These are phyloP conservation scores for Incumbomyces lentus DNA, from an alignment of 2,329 filamentous ascomycete species.

Conservation along the genomic window DNA sequence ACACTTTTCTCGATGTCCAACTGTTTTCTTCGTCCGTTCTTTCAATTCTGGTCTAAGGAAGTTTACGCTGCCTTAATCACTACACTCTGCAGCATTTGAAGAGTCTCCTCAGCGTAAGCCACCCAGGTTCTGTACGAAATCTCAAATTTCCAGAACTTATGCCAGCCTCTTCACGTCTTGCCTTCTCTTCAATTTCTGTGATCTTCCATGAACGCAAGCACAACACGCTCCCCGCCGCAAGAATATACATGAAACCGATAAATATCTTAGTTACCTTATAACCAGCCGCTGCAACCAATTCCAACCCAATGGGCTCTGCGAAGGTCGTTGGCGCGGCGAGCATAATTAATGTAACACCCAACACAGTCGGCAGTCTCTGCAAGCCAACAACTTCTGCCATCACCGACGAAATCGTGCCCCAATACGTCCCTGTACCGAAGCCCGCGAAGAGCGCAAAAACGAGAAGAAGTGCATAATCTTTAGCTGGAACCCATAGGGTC, in stretches of 20 bases:
- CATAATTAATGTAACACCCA: conserved; percentile 15
- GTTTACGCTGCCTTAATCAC: too few species aligned
- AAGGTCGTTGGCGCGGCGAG: conserved; percentile 15
- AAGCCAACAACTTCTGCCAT: conserved; percentile 15
- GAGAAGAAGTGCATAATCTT: conserved; percentile 31
- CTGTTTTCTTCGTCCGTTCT: too few species aligned
- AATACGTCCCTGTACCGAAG: conserved; percentile 37
- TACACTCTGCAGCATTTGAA: conserved; percentile 3
- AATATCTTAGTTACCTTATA: conserved; percentile 16
- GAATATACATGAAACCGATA: conserved; percentile 15
- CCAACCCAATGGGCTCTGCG: conserved; percentile 17
- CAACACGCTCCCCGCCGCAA: conserved; percentile 12
- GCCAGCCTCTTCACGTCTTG: conserved; percentile 3
- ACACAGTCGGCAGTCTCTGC: conserved; percentile 14
- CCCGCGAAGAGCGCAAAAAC: conserved; percentile 37
- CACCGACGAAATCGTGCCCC: conserved; percentile 21
- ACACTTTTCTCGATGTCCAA: too few species aligned
- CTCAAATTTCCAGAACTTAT: background rate
- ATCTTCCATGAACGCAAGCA: conserved; percentile 17
- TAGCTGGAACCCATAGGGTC: conserved; percentile 38
- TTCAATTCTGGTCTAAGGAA: too few species aligned
- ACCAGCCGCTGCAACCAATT: conserved; percentile 13
- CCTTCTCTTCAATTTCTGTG: conserved; percentile 14
- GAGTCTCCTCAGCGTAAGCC: background rate
- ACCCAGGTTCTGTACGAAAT: background rate